Evolutionary conservation across 2,329 filamentous ascomycete species (phyloP), one percentile per base, ranked within the genome.

Genomic region (Diaporthe batatas): DNA sequence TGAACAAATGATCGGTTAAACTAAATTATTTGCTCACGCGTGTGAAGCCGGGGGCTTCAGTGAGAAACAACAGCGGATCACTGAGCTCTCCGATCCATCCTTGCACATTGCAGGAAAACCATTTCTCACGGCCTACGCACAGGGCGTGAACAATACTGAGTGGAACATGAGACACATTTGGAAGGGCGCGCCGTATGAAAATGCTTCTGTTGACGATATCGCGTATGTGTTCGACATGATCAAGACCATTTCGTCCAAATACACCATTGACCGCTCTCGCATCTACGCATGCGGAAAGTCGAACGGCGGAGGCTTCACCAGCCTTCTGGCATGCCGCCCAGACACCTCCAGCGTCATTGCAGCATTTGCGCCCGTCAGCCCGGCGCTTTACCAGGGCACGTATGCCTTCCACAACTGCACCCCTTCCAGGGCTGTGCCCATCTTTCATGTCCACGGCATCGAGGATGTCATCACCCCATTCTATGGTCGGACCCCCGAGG

Each of bases 151-250:
- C 51, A 78, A 78, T 53, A 76, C 76, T 0, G 75, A 77, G 25
- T 76, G 73, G 75, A 54, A 72, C n/a, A 77, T 75, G 76, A 75
- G 53, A n/a, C 74, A 77, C 44, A 76, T 76, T 18, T 78, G 77
- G 77, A 76, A 77, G 71, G 77, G 77, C 6, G 77, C 77, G 10
- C 77, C 76, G 0, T 78, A 77, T 39, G 77, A 75, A 49, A 77
- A 78, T 53, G 74, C n/a, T 18, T 76, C 76, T 2, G 77, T 76
- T n/a, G 76, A 78, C 55, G 77, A 77, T 68, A 77, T 78, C 42
- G 74, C 74, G 36, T 78, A 78, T 62, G 76, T 78, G 14, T 76
- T 75, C 70, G 77, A 78, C 57, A 76, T 77, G 14, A 75, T 78
- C 57, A 39, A 68, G 16, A 72, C 70, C 42, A 74, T 78, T 39